Base-by-base conservation (phyloP, 75 land plant species). In the Sequoia sempervirens region DNA sequence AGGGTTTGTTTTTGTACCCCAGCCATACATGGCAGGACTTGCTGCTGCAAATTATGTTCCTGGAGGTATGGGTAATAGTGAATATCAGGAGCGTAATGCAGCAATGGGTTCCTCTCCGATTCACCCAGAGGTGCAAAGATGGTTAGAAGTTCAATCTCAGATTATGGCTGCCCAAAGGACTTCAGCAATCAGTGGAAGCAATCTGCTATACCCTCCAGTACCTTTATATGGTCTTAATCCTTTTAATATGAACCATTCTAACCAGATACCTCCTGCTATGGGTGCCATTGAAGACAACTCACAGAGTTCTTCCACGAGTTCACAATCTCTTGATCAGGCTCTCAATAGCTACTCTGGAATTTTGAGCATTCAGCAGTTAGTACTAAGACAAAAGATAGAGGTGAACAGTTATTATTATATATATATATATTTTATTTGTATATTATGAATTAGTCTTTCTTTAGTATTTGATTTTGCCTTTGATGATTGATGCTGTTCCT, bases 301-400 rank as follows among this genome's bases (percentile, higher is more conserved):
- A 12, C 50, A 78, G 30, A n/a, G 15, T n/a, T 30, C 80, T 78
- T 78, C 80, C 45, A 8, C 80, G 15, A 78, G 50, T 78, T 78
- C 80, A 26, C 80, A 78, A 78, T 78, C 50, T n/a, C 14, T 3
- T 45, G 80, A 45, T 78, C 80, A 43, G 12, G 47, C 80, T 26
- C n/a, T 43, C 15, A 43, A 45, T 78, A 78, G 45, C 46, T n/a
- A 6, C 23, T 78, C 80, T 0, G 52, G 52, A 45, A 43, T 23
- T 10, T 78, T 78, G 80, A 78, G n/a, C 47, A 26, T 78, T 43
- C 80, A 78, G 46, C 80, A 78, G 47, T 43, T 78, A 45, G n/a
- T 78, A 78, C 50, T 78, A n/a, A 78, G 14, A 78, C 80, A 78
- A 78, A 78, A 30, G 80, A 78, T 78, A 78, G 32, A 78, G 80